phyloP scores from a whole-genome alignment of 176 grass and related monocot species.

The Carex scoparia region DNA sequence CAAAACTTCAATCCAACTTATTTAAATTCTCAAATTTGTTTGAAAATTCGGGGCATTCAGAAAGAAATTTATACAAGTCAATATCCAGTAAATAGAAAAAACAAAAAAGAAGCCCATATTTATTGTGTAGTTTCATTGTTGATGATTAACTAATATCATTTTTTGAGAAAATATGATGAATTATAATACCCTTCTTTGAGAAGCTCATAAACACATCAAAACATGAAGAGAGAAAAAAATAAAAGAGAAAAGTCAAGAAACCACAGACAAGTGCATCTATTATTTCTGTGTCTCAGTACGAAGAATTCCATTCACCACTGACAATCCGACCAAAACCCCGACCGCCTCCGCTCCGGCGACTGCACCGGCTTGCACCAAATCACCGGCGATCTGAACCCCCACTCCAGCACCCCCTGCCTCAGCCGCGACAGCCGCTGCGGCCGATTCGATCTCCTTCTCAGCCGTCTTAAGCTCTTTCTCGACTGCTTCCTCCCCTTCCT shows the following conservation, averaged over 20 bases:
- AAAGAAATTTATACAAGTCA: too few relatives aligned
- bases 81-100: background rate
- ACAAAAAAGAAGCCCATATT: background rate
- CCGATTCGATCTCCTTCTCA: conserved; percentile 30
- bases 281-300: conserved; percentile 44
- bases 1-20: too few relatives aligned
- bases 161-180: background rate
- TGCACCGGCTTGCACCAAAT: conserved; percentile 69
- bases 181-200: background rate
- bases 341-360: conserved; percentile 74
- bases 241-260: background rate
- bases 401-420: conserved; percentile 34
- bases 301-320: conserved; percentile 82
- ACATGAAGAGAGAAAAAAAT: background rate
- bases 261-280: background rate
- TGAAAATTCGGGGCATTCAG: too few relatives aligned
- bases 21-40: too few relatives aligned
- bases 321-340: conserved; percentile 57
- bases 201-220: background rate
- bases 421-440: conserved; percentile 26
- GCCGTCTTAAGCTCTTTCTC: conserved; percentile 28
- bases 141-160: background rate
- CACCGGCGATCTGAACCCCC: conserved; percentile 39
- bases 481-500: conserved; percentile 40
- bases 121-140: background rate